These are phyloP conservation scores for Chaetomium strumarium DNA, from an alignment of 2,329 filamentous ascomycete species.

Conservation along the genomic window DNA sequence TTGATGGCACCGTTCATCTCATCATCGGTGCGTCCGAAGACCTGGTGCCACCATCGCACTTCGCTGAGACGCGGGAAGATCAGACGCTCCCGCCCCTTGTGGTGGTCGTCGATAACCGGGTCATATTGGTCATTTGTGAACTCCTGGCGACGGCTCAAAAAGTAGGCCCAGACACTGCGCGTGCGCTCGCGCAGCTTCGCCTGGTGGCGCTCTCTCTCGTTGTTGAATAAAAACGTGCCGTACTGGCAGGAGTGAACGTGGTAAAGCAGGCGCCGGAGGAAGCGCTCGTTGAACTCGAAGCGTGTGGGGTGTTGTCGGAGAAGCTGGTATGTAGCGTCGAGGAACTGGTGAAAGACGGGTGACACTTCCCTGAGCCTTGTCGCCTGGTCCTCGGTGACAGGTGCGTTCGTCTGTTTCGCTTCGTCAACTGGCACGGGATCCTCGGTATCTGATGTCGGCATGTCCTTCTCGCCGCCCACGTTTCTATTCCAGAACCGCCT, in stretches of 20 bases:
- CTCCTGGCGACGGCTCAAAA: conserved; percentile 71
- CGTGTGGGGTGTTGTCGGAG: conserved; percentile 77
- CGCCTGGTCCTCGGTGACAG: conserved; percentile 50
- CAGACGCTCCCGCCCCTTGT: conserved; percentile 73
- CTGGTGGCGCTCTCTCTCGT: conserved; percentile 78
- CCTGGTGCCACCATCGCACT: conserved; percentile 88
- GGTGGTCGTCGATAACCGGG: conserved; percentile 65
- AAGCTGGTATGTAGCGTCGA: conserved; percentile 90
- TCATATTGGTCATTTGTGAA: conserved; percentile 83
- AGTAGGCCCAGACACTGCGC: conserved; percentile 92
- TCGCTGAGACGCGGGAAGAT: conserved; percentile 73
- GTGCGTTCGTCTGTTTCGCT: conserved; percentile 22
- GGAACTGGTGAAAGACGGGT: conserved; percentile 95
- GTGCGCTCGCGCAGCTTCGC: conserved; percentile 64
- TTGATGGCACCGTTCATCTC: conserved; percentile 81
- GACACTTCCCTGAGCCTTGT: conserved; percentile 88
- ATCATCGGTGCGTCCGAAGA: conserved; percentile 77
- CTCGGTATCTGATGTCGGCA: conserved; percentile 48
- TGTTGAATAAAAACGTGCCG: conserved; percentile 93
- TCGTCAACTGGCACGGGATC: conserved; percentile 45
- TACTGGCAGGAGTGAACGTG: conserved; percentile 96
- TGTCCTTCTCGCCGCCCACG: conserved; percentile 51
- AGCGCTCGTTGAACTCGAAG: conserved; percentile 95
- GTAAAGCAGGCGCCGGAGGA: conserved; percentile 81
- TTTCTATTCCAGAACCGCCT: conserved; percentile 87